These are phyloP conservation scores for Collybia sordida DNA, from an alignment of 768 basidiomycete species.

Conservation along the genomic window DNA sequence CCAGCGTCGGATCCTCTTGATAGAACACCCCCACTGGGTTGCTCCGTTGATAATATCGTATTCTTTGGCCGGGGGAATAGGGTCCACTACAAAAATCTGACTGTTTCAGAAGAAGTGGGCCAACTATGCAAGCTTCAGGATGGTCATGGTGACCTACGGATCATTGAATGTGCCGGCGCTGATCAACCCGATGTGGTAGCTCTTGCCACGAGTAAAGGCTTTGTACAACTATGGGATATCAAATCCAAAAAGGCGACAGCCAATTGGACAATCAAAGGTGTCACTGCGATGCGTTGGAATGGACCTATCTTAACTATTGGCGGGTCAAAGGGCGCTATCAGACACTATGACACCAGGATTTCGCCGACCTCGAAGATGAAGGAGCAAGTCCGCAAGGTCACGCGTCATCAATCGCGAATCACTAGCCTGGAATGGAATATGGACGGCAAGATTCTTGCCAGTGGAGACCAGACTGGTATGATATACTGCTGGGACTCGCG, in stretches of 20 bases:
- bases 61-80: slow-evolving; percentile 56
- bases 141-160: slow-evolving; percentile 41
- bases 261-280: slow-evolving; percentile 56
- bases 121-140: slow-evolving; percentile 53
- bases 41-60: slow-evolving; percentile 42
- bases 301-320: slow-evolving; percentile 66
- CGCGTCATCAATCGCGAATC: slow-evolving; percentile 67
- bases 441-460: slow-evolving; percentile 68
- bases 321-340: slow-evolving; percentile 65
- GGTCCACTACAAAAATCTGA: slow-evolving; percentile 50
- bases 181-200: slow-evolving; percentile 47
- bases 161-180: slow-evolving; percentile 38
- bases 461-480: slow-evolving; percentile 73
- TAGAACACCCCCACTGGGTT: slow-evolving; percentile 32
- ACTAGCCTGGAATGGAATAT: slow-evolving; percentile 66
- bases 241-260: slow-evolving; percentile 52
- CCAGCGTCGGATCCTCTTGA: slow-evolving; percentile 11
- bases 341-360: slow-evolving; percentile 71
- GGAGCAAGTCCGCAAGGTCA: slow-evolving; percentile 65
- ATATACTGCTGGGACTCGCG: slow-evolving; percentile 79
- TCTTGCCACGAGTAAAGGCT: slow-evolving; percentile 59
- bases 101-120: slow-evolving; percentile 38
- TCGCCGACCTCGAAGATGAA: slow-evolving; percentile 34
- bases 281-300: slow-evolving; percentile 67
- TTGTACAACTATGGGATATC: slow-evolving; percentile 75